Base-by-base conservation (phyloP, 345 rosid genomes). In the Aquilaria yunnanensis region DNA sequence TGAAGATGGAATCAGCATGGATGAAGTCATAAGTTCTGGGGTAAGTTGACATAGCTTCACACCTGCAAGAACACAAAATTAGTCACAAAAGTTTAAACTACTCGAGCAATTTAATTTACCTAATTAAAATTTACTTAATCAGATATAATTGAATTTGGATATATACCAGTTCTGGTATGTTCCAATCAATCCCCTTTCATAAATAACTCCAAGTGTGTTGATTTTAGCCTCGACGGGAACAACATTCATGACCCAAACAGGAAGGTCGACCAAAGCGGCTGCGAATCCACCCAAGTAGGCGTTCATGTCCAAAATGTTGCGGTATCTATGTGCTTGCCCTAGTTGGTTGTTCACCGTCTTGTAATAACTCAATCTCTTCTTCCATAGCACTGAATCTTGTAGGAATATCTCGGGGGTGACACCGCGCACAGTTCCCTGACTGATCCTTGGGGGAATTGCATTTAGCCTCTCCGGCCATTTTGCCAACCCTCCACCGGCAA, bases 11-110 rank as follows among this genome's bases (percentile, higher is more conserved):
- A 67, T 77, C 81, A 3, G 81, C 92, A 52, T 83, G 92, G 55
- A 86, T 81, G 51, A 86, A 74, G 45, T 86, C 92, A 33, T 81
- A 86, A 46, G 87, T 80, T 54, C 89, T 81, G 1, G 89, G 87
- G 74, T 86, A 86, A 34, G 92, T 86, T 6, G 92, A 86, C 87
- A 86, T 83, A 11, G 92, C 92, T 66, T 86, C 92, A 14, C 92
- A 86, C 92, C 88, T 85, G 67, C 41, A 47, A 32, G 23, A 33
- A 23, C 43, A 37, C 8, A 9, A 37, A 3, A 37, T 37, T 37
- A 37, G 8, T 4, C 12, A 51, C 4, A 12, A 14, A 57, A 29
- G 5, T 9, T 37, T 11, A 41, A 1, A 5, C 23, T 12, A 23
- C 37, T 10, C 13, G 37, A 32, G 16, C 23, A 30, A 68, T 54